Evolutionary conservation across 306 rosid species (phyloP).

Genomic region (Rosa multiflora): DNA sequence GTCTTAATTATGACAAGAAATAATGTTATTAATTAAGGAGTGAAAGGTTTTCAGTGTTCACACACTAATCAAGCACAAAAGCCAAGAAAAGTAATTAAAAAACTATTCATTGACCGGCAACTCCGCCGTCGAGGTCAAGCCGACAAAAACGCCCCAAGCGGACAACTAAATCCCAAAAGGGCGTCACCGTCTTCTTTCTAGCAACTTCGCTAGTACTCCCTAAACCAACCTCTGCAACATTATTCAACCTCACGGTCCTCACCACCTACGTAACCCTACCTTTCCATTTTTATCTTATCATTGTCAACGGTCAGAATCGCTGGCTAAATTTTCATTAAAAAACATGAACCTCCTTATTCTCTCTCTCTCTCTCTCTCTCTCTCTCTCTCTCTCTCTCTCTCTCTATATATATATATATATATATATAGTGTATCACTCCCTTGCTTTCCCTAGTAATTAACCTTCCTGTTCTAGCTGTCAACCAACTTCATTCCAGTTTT

Average conservation of each 20-base stretch:
- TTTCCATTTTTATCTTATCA: not conserved
- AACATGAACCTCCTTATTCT: not conserved
- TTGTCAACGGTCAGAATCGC: conserved; percentile 84
- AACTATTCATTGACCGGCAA: conserved; percentile 11
- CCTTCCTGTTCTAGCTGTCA: conserved; percentile 1
- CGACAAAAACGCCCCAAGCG: conserved; percentile 2
- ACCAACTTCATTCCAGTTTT: not conserved
- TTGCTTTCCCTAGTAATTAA: not conserved
- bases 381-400: too few relatives aligned
- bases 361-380: too few relatives aligned
- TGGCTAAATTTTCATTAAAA: conserved; percentile 33
- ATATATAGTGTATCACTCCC: not conserved
- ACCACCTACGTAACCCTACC: not conserved
- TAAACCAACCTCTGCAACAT: not conserved
- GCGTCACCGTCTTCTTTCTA: not conserved
- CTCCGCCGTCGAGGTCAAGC: conserved; percentile 1
- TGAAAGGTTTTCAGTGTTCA: not conserved
- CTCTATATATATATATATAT: too few relatives aligned
- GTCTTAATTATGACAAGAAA: not conserved
- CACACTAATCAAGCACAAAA: not conserved
- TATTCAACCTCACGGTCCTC: not conserved
- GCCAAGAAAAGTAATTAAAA: not conserved
- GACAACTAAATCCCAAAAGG: not conserved
- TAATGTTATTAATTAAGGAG: not conserved
- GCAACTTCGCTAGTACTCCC: not conserved